These are phyloP conservation scores for Macrolepiota fuliginosa DNA, from an alignment of 768 basidiomycete species.

Conservation along the genomic window DNA sequence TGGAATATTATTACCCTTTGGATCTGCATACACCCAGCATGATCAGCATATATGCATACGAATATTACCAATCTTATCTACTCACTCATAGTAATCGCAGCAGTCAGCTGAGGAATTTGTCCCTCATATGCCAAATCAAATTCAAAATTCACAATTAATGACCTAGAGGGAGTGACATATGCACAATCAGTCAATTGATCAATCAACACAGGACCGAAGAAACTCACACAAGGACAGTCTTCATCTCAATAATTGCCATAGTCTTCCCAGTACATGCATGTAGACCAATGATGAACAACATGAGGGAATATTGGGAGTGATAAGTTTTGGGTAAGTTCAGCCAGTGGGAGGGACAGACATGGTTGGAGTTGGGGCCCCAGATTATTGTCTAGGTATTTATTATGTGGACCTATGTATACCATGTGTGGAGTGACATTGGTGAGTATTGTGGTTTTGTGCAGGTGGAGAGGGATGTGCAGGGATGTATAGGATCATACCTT, in stretches of 20 bases:
- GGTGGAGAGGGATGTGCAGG: slow-evolving; percentile 26
- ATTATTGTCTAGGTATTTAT: slow-evolving; percentile 47
- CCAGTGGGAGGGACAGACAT: slow-evolving; percentile 48
- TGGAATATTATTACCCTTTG: slow-evolving; percentile 36
- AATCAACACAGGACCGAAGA: background rate
- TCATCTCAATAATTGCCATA: slow-evolving; percentile 49
- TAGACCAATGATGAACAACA: slow-evolving; percentile 44
- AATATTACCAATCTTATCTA: background rate
- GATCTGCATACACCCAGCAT: slow-evolving; percentile 25
- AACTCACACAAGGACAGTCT: slow-evolving; percentile 38
- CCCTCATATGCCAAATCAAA: too few species aligned
- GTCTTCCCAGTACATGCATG: slow-evolving; percentile 47
- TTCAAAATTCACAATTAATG: slow-evolving; percentile 36
- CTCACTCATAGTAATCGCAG: slow-evolving; percentile 47
- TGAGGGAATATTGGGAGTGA: slow-evolving; percentile 32
- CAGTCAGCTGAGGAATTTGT: slow-evolving; percentile 19
- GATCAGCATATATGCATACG: background rate
- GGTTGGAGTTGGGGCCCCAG: slow-evolving; percentile 52
- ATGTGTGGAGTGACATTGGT: background rate
- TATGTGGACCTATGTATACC: slow-evolving; percentile 44
- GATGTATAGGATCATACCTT: slow-evolving; percentile 42
- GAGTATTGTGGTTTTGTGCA: too few species aligned
- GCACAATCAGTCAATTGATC: too few species aligned
- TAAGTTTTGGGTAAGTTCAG: slow-evolving; percentile 33
- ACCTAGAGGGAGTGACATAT: slow-evolving; percentile 20